Percentiles rank a stretch among this genome's conserved stretches.
These are phyloP conservation scores for Teratosphaeria zuluensis DNA, from an alignment of 2,329 filamentous ascomycete species.

Conservation along the genomic window DNA sequence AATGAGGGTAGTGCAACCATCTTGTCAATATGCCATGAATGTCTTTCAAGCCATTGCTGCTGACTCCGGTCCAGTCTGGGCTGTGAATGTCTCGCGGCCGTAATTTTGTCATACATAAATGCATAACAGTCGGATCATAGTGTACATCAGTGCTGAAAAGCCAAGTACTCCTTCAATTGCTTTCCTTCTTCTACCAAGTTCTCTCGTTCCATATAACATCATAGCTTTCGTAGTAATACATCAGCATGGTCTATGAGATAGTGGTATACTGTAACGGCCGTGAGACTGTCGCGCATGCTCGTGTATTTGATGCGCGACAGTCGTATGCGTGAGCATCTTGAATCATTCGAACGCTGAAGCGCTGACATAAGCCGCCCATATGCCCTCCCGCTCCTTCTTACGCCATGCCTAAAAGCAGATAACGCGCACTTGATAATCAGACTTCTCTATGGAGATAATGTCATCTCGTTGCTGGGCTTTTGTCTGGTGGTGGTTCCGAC, in stretches of 20 bases:
- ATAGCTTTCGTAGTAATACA: background rate
- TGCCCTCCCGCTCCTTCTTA: background rate
- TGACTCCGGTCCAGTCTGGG: background rate
- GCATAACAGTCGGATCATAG: background rate
- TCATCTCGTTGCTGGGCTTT: background rate
- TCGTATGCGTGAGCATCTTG: slow-evolving; percentile 1
- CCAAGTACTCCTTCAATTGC: background rate
- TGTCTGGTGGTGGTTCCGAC: background rate
- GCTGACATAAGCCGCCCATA: background rate
- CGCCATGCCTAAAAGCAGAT: background rate
- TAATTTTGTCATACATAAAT: background rate
- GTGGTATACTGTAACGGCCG: background rate
- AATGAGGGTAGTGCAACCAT: background rate
- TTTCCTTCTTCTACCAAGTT: background rate
- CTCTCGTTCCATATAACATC: background rate
- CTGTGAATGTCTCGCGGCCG: background rate
- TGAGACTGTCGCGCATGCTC: background rate
- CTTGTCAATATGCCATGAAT: background rate
- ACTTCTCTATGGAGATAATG: background rate
- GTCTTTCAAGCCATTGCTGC: background rate
- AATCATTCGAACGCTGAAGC: slow-evolving; percentile 3
- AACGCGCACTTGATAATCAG: background rate
- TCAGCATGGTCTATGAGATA: background rate
- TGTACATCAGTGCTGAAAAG: background rate
- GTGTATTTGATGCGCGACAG: background rate